phyloP scores from a whole-genome alignment of 306 rosid genomes.

The Prunus mongolica region DNA sequence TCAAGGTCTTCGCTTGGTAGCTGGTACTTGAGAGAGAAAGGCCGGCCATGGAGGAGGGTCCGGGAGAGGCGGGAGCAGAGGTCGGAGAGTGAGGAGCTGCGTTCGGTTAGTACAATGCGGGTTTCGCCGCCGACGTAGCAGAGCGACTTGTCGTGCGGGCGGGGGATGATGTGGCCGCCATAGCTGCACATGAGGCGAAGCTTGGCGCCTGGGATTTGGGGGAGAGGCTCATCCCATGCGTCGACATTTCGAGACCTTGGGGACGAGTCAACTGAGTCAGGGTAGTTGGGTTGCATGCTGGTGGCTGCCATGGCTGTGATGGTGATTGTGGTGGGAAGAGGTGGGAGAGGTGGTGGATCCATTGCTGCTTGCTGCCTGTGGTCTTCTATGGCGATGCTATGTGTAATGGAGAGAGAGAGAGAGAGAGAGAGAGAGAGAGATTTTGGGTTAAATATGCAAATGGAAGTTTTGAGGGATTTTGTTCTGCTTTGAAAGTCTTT shows the following conservation, averaged over 20 bases:
- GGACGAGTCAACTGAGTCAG: slow-evolving; percentile 57
- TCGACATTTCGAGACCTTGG: slow-evolving; percentile 60
- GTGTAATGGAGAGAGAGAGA: neutral
- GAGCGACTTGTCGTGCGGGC: slow-evolving; percentile 87
- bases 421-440: neutral
- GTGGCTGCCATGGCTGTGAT: slow-evolving; percentile 24
- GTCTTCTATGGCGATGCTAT: neutral
- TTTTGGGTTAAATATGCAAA: neutral
- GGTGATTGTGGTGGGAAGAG: slow-evolving; percentile 15
- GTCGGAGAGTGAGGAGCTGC: slow-evolving; percentile 55
- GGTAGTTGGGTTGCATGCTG: slow-evolving; percentile 30
- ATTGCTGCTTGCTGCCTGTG: neutral
- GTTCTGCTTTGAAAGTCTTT: neutral
- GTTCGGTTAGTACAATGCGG: slow-evolving; percentile 72
- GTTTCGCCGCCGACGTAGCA: slow-evolving; percentile 94
- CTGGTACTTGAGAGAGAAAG: slow-evolving; percentile 82
- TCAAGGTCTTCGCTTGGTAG: slow-evolving; percentile 83
- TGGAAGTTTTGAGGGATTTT: slow-evolving; percentile 12
- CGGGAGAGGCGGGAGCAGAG: slow-evolving; percentile 62
- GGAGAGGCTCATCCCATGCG: slow-evolving; percentile 43
- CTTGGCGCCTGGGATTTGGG: slow-evolving; percentile 63
- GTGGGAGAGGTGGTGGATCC: slow-evolving; percentile 19
- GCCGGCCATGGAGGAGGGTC: slow-evolving; percentile 66
- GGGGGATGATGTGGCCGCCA: slow-evolving; percentile 96
- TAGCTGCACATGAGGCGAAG: slow-evolving; percentile 96